Conservation (phyloP, 768 basidiomycete species). For the Boletus vermiculosoides region DNA sequence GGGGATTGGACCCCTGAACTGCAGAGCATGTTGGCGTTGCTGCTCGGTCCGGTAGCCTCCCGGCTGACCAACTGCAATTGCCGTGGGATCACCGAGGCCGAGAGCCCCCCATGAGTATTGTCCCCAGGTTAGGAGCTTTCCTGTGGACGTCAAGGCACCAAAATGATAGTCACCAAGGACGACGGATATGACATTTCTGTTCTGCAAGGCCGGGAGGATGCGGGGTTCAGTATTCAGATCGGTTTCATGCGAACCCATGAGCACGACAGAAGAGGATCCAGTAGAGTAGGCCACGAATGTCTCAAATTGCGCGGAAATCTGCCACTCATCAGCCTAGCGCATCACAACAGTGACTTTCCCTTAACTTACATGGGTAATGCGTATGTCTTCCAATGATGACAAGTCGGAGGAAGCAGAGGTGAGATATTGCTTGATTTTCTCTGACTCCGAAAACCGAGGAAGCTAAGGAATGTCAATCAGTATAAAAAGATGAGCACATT, state of each 20-base stretch:
- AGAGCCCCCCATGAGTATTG: conserved; percentile 74
- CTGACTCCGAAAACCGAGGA: conserved; percentile 67
- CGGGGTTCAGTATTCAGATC: conserved; percentile 46
- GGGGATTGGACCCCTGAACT: conserved; percentile 19
- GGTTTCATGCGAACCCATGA: conserved; percentile 62
- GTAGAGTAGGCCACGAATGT: conserved; percentile 84
- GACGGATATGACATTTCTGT: conserved; percentile 78
- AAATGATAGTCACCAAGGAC: conserved; percentile 92
- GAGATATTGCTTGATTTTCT: conserved; percentile 45
- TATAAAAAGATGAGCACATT: not conserved
- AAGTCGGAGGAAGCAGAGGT: conserved; percentile 41
- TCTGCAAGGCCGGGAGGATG: conserved; percentile 72
- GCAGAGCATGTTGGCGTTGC: conserved; percentile 32
- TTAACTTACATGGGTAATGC: conserved; percentile 73
- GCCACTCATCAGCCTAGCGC: conserved; percentile 7
- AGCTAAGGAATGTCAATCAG: conserved; percentile 45
- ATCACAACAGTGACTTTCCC: not conserved
- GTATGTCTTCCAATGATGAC: conserved; percentile 45
- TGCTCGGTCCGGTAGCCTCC: conserved; percentile 54
- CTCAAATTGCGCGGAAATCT: conserved; percentile 84
- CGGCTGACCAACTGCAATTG: conserved; percentile 50
- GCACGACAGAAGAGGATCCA: conserved; percentile 65
- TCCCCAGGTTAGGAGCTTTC: conserved; percentile 83
- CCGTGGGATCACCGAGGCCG: conserved; percentile 76
- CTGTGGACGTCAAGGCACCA: conserved; percentile 76